Percentiles rank a stretch among this genome's conserved stretches.
Evolutionary conservation across 768 basidiomycete genomes (phyloP).

Genomic region (Lentinula edodes): DNA sequence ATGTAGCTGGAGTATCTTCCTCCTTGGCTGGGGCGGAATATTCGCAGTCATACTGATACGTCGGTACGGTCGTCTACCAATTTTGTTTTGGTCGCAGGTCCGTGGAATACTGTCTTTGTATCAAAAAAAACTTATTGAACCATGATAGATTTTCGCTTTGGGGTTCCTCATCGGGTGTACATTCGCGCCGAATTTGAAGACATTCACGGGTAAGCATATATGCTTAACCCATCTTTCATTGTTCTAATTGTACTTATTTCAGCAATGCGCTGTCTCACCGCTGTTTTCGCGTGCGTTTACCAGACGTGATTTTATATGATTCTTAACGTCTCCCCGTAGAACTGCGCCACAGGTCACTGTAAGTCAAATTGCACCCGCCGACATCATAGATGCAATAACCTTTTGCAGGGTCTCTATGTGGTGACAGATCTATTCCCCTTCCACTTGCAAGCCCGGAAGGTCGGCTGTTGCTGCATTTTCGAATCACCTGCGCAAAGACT

Average conservation of each 20-base stretch:
- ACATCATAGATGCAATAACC: neutral
- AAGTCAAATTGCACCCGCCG: slow-evolving; percentile 14
- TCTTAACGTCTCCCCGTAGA: slow-evolving; percentile 15
- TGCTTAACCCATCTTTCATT: neutral
- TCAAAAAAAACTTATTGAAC: slow-evolving; percentile 12
- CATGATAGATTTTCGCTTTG: slow-evolving; percentile 38
- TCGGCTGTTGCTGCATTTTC: slow-evolving; percentile 14
- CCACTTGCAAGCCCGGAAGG: slow-evolving; percentile 64
- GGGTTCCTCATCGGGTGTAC: slow-evolving; percentile 56
- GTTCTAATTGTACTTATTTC: neutral
- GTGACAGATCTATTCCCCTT: slow-evolving; percentile 65
- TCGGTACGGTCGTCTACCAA: slow-evolving; percentile 56
- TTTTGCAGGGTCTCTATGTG: slow-evolving; percentile 46
- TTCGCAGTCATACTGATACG: slow-evolving; percentile 61
- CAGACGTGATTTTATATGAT: neutral
- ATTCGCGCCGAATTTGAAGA: slow-evolving; percentile 50
- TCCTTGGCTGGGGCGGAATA: slow-evolving; percentile 56
- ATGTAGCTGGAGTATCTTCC: slow-evolving; percentile 59
- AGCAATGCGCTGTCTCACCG: slow-evolving; percentile 56
- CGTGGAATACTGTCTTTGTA: slow-evolving; percentile 5
- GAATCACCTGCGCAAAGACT: neutral
- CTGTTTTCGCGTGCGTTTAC: slow-evolving; percentile 44
- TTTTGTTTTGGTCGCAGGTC: slow-evolving; percentile 71
- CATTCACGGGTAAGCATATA: slow-evolving; percentile 43
- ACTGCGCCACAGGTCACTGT: slow-evolving; percentile 61